Evolutionary conservation across 164 flowering plant genomes (phyloP), one percentile per base, ranked within the genome.

Genomic region (Tinospora cordifolia): DNA sequence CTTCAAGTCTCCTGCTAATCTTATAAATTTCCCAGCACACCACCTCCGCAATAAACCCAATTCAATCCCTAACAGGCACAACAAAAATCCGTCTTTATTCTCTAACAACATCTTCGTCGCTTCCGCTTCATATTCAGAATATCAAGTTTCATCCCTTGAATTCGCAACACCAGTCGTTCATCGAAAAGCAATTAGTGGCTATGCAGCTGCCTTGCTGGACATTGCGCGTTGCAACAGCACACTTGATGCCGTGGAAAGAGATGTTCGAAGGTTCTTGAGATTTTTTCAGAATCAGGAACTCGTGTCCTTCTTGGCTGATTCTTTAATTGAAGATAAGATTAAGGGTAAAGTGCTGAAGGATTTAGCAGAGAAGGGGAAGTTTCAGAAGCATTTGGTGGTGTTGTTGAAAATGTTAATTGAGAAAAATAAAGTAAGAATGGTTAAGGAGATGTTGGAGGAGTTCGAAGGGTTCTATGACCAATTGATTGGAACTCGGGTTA

Each of bases 191-290:
- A 76, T 87, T 15, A 79, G 71, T 17, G 91, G 90, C 14, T 88
- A 87, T 51, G 92, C 91, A 0, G 90, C 88, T 6, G 92, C 92
- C 1, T 85, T 87, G 11, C 30, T 88, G 1, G 89, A 88, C 71
- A 69, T 69, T 46, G 79, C 89, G 0, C 81, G 67, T 12, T 71
- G 73, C 80, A 75, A 78, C 74, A 72, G 75, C 68, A 24, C 78
- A 2, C 74, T 84, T 6, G 68, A 76, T 5, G 36, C 15, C 6
- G 79, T 88, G 1, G 77, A 58, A 8, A 76, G 60, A 17, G 92
- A 90, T 36, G 90, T 82, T 0, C 58, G 60, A 30, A 82, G 85
- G 72, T 30, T 89, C 1, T 72, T 72, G 22, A 80, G 66, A 59
- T 17, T 80, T 72, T 75, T 90, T 13, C 57, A 74, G 0, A 67